Evolutionary conservation across 345 rosid species (phyloP), one percentile per base, ranked within the genome.

Genomic region (Reutealis trisperma): DNA sequence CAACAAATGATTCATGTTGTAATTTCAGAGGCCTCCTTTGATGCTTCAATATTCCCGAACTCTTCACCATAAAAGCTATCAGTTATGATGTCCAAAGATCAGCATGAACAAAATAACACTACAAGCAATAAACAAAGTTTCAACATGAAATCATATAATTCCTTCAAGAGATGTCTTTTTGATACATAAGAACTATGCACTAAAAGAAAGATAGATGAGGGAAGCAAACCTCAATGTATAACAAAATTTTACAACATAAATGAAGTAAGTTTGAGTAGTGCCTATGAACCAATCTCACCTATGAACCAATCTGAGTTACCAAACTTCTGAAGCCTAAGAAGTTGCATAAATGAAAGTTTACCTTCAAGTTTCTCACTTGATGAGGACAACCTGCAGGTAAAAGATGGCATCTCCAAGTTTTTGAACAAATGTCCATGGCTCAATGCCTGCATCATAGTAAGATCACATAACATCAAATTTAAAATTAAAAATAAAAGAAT

Each of bases 301-400:
- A n/a, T n/a, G n/a, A n/a, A n/a, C n/a, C n/a, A n/a, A n/a, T n/a
- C n/a, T n/a, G n/a, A n/a, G n/a, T n/a, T n/a, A n/a, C n/a, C n/a
- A n/a, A n/a, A n/a, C n/a, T n/a, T n/a, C n/a, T n/a, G n/a, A n/a
- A n/a, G n/a, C n/a, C n/a, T n/a, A n/a, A n/a, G 59, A 25, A 19
- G 44, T 44, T 70, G 52, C 49, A n/a, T 54, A 18, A 52, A 73
- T 34, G 19, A 24, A 58, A 32, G 3, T 42, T 21, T 79, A 83
- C 91, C 92, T 87, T 90, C 70, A 89, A 77, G 73, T 90, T 90
- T 71, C 92, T 88, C 69, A 90, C 92, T 89, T 89, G 92, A 80
- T 85, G 85, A 27, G 94, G 92, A 79, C 92, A 90, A 49, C 92
- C 94, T 22, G 92, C 92, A 78, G 92, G 92, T n/a, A n/a, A n/a